Evolutionary conservation across 352 stramenopile genomes (phyloP), one percentile per base, ranked within the genome.

Genomic region (Globisporangium heterothallicum): DNA sequence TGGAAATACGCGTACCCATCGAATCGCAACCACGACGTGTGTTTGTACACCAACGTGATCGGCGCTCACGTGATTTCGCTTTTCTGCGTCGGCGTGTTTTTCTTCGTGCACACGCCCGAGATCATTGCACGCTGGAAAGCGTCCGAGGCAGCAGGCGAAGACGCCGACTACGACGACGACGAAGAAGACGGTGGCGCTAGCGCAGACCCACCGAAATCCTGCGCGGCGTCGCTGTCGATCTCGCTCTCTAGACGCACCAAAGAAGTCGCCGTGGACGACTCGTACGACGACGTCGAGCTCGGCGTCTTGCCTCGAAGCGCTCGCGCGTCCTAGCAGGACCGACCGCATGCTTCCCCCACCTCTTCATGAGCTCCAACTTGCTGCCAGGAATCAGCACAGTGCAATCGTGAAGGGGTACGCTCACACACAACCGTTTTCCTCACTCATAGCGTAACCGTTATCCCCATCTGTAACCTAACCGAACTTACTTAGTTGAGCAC

Each of bases 41-140:
- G 82, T 50, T 74, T 90, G 52, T 88, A 86, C 61, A 74, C 82
- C 10, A 90, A 86, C 55, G 45, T 90, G 21, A 69, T 89, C 19
- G 76, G 75, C 27, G 79, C 82, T 7, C 78, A 92, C 63, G 53
- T 90, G 50, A 91, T 92, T 44, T 71, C 82, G 48, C 63, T 90
- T 42, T 90, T 90, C 42, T 92, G 82, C 54, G 66, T 92, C 32
- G 75, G 78, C 47, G 78, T 90, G 12, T 92, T 92, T 56, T 75
- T 87, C 58, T 88, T 87, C 53, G 74, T 89, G 36, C 78, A 89
- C 64, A 90, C 77, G 3, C 79, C 78, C 1, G 82, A 92, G 57
- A 75, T 90, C 61, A 55, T 84, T 12, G 58, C 51, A 12, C 65
- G 68, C 19, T 60, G 62, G 51, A 58, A 48, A 16, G 51, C 61